phyloP scores from a whole-genome alignment of 495 filamentous ascomycete species.

The Penicillium arizonense region DNA sequence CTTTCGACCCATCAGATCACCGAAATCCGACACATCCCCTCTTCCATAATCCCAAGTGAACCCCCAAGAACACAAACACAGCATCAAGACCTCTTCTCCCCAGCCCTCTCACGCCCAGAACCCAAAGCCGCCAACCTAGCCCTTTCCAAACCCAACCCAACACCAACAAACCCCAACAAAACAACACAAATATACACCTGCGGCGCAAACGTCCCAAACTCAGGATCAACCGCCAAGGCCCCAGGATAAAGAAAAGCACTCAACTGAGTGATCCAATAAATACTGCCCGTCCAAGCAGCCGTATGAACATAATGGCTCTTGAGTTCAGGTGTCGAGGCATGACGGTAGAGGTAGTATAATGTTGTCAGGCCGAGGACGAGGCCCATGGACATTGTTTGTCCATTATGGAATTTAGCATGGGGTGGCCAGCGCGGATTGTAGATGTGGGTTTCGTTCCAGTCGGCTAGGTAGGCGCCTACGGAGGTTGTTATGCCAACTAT shows the following conservation, averaged over 20 bases:
- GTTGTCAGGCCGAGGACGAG: constrained; percentile 43
- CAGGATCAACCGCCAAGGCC: constrained; percentile 50
- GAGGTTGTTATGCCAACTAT: constrained; percentile 39
- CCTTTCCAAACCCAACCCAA: neutral
- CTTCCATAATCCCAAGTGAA: no score
- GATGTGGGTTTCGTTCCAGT: constrained; percentile 53
- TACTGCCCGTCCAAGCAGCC: constrained; percentile 42
- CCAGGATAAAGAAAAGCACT: constrained; percentile 48
- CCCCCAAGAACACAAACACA: neutral
- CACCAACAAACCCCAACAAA: constrained; percentile 7
- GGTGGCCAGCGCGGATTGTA: constrained; percentile 55
- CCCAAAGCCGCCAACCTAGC: neutral
- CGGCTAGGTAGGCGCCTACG: constrained; percentile 42
- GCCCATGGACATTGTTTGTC: constrained; percentile 52
- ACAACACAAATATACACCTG: constrained; percentile 40
- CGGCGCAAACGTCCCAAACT: constrained; percentile 51
- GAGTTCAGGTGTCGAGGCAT: constrained; percentile 1
- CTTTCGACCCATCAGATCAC: no score
- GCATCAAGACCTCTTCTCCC: neutral
- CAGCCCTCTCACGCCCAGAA: neutral
- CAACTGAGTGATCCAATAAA: constrained; percentile 53
- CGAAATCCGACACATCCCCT: no score
- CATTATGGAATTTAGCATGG: constrained; percentile 58
- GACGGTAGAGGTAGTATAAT: constrained; percentile 47
- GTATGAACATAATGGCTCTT: constrained; percentile 20